A percentile compares a stretch with the other conserved stretches of the same genome.
Evolutionary conservation across 306 rosid species (phyloP).

Genomic region (Trifolium repens): DNA sequence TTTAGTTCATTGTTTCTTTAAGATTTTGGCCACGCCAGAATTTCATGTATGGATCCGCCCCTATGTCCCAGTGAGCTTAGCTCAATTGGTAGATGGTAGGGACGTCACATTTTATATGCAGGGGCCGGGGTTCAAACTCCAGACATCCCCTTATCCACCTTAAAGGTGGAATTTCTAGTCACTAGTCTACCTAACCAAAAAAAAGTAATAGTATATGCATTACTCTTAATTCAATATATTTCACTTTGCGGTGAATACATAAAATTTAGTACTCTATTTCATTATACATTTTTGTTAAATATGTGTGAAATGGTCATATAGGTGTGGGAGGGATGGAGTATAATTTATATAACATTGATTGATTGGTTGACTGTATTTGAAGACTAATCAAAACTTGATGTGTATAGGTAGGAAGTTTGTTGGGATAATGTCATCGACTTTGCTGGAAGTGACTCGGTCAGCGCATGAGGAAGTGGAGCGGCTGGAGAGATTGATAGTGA

Average conservation of each 20-base stretch:
- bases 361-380: not conserved
- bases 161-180: no score
- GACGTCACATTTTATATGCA: no score
- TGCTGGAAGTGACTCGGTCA: slow-evolving; percentile 87
- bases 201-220: no score
- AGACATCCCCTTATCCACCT: no score
- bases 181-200: no score
- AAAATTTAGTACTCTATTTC: not conserved
- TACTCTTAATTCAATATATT: not conserved
- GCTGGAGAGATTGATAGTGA: slow-evolving; percentile 81
- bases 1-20: no score
- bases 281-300: not conserved
- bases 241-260: not conserved
- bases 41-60: no score
- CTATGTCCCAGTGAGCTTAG: no score
- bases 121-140: no score
- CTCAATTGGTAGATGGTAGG: no score
- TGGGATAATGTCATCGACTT: slow-evolving; percentile 85
- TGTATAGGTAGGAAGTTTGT: not conserved
- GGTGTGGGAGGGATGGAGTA: not conserved
- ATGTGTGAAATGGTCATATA: not conserved
- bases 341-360: no score
- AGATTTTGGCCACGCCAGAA: no score
- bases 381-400: not conserved
- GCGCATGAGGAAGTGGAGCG: slow-evolving; percentile 97